A percentile compares a stretch with the other conserved stretches of the same genome.
Conservation (phyloP, 2,329 filamentous ascomycete species). For the Phaeomoniella chlamydospora region DNA sequence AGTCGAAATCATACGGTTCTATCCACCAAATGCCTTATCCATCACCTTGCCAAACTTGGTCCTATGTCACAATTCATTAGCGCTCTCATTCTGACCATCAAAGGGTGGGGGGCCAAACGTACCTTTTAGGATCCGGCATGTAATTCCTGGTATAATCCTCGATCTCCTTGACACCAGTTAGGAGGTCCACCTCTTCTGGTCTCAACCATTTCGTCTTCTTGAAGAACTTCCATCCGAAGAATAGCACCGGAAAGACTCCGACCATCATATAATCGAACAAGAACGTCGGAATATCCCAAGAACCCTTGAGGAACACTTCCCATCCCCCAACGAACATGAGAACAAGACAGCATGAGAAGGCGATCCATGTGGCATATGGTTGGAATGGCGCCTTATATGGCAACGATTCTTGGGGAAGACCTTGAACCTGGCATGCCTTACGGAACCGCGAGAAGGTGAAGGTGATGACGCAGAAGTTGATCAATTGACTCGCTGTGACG, state of each 20-base stretch:
- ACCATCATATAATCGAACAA: constrained; percentile 56
- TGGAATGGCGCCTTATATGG: constrained; percentile 54
- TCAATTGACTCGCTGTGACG: constrained; percentile 14
- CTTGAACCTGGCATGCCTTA: constrained; percentile 51
- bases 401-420: constrained; percentile 48
- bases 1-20: no score
- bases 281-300: constrained; percentile 51
- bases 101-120: no score
- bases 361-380: constrained; percentile 54
- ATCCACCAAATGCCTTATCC: no score
- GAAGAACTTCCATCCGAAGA: constrained; percentile 53
- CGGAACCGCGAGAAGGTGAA: constrained; percentile 56
- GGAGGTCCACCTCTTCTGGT: constrained; percentile 47
- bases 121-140: constrained; percentile 38
- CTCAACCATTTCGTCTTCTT: constrained; percentile 44
- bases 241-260: constrained; percentile 51
- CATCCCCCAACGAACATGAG: constrained; percentile 62
- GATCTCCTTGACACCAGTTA: constrained; percentile 46
- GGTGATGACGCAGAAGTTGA: constrained; percentile 42
- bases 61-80: no score
- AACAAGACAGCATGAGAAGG: constrained; percentile 43
- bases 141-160: constrained; percentile 52
- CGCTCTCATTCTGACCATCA: no score
- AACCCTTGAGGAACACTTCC: constrained; percentile 51
- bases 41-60: no score